These are phyloP conservation scores for Microstegium vimineum DNA, from an alignment of 176 grass and related monocot genomes.

Conservation along the genomic window DNA sequence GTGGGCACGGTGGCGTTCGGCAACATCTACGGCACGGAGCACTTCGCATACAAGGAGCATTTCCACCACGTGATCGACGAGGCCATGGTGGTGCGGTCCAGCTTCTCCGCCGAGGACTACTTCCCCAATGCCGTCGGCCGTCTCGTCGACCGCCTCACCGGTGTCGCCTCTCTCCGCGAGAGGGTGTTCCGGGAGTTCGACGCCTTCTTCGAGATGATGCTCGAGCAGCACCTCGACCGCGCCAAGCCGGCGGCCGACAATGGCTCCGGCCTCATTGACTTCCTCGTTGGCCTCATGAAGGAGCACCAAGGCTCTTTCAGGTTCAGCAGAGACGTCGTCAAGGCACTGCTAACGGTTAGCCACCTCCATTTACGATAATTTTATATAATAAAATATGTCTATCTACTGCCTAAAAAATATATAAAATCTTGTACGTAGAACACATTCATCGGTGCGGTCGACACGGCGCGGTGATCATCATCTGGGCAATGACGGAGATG, in stretches of 20 bases:
- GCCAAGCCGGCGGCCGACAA: neutral
- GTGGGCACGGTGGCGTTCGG: neutral
- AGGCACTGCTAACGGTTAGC: too few relatives aligned
- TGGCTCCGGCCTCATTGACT: neutral
- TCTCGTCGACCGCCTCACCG: neutral
- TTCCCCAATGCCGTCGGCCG: neutral
- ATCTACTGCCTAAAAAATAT: neutral
- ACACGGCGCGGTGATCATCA: neutral
- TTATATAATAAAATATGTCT: too few relatives aligned
- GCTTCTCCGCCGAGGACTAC: constrained; percentile 16
- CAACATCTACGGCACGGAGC: neutral
- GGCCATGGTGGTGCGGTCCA: neutral
- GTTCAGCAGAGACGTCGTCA: constrained; percentile 5
- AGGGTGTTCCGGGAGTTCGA: neutral
- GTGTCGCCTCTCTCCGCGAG: neutral
- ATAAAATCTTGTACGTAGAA: neutral
- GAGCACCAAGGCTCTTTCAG: neutral
- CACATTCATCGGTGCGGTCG: neutral
- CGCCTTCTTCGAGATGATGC: neutral
- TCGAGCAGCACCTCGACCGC: neutral
- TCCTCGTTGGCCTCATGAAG: constrained; percentile 9
- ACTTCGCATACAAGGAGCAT: neutral
- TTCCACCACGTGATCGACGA: neutral
- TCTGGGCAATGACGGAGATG: constrained; percentile 28
- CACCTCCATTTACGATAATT: too few relatives aligned